phyloP scores from a whole-genome alignment of 1,284 basidiomycete genomes.

The Heterobasidion annosum region DNA sequence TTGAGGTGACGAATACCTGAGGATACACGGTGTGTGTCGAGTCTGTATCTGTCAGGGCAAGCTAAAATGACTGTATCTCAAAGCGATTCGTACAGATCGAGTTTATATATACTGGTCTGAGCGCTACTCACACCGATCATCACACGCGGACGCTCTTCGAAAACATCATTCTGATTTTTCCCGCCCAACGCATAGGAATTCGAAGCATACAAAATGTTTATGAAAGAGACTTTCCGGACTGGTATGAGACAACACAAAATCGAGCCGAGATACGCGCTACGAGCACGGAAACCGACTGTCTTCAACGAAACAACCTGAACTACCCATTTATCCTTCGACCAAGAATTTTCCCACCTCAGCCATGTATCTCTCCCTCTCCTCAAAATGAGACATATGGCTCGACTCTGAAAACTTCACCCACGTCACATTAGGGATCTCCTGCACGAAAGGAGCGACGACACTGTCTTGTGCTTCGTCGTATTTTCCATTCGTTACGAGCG shows the following conservation, averaged over 20 bases:
- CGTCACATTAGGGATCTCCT: conserved; percentile 25
- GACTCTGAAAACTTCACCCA: conserved; percentile 19
- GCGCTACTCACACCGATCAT: too few relatives aligned
- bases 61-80: too few relatives aligned
- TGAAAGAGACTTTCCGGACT: not conserved
- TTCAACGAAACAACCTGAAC: not conserved
- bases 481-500: conserved; percentile 41
- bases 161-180: not conserved
- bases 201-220: not conserved
- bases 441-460: conserved; percentile 34
- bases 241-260: not conserved
- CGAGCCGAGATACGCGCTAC: not conserved
- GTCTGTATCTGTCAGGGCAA: too few relatives aligned
- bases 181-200: not conserved
- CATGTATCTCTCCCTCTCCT: conserved; percentile 20
- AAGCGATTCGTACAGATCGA: too few relatives aligned
- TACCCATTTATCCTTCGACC: not conserved
- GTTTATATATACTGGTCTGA: too few relatives aligned
- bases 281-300: not conserved
- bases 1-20: too few relatives aligned
- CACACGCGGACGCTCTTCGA: too few relatives aligned
- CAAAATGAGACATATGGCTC: conserved; percentile 18
- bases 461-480: conserved; percentile 42
- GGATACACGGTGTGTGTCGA: too few relatives aligned
- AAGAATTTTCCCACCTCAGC: conserved; percentile 14